phyloP scores from a whole-genome alignment of 129 eudicot genomes.

The Flaveria robusta region DNA sequence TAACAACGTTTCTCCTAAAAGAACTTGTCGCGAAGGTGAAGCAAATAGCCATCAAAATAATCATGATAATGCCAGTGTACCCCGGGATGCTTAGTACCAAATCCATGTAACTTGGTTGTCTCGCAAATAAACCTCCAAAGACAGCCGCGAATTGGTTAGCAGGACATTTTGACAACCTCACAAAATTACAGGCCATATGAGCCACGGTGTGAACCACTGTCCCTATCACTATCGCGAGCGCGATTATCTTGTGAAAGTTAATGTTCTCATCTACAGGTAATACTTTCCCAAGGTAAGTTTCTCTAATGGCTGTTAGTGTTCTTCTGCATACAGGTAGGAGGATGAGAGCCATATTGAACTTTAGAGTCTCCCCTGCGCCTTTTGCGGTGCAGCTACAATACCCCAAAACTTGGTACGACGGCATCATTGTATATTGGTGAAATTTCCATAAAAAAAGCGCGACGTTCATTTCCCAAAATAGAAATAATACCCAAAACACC shows the following conservation, averaged over 20 bases:
- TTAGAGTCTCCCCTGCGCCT: constrained; percentile 65
- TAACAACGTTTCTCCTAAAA: constrained; percentile 76
- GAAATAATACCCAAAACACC: constrained; percentile 54
- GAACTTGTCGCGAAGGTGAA: constrained; percentile 85
- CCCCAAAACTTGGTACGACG: constrained; percentile 50
- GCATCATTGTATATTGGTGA: constrained; percentile 36
- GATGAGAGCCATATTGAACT: constrained; percentile 72
- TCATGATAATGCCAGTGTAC: constrained; percentile 64
- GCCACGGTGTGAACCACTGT: constrained; percentile 37
- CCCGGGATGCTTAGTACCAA: constrained; percentile 52
- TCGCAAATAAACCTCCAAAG: constrained; percentile 50
- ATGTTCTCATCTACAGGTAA: constrained; percentile 63
- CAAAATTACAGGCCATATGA: constrained; percentile 46
- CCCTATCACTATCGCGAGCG: constrained; percentile 49
- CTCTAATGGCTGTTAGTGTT: constrained; percentile 56
- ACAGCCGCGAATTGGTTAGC: constrained; percentile 34
- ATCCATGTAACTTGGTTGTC: constrained; percentile 65
- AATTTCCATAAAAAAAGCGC: constrained; percentile 69
- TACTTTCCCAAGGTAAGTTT: constrained; percentile 40
- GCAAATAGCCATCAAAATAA: constrained; percentile 57
- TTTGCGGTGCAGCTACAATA: constrained; percentile 66
- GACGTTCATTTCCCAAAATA: constrained; percentile 56
- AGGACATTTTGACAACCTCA: constrained; percentile 42
- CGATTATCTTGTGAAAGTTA: constrained; percentile 57
- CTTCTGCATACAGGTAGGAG: constrained; percentile 65